Percentiles rank a stretch among this genome's conserved stretches.
phyloP scores from a whole-genome alignment of 495 filamentous ascomycete genomes.

The Oidiodendron maius region DNA sequence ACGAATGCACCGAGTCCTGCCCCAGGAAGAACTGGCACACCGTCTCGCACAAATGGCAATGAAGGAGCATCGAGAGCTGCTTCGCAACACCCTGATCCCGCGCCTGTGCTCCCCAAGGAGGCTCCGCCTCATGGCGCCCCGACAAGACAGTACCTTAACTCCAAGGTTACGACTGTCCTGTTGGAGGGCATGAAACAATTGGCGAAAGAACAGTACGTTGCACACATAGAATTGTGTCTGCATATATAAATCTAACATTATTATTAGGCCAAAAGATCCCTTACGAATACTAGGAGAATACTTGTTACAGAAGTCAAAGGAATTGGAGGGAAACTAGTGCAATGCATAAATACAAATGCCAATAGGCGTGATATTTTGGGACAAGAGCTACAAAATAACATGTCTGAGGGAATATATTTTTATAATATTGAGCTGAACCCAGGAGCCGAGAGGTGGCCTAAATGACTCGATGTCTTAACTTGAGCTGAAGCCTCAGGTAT shows the following conservation, averaged over 20 bases:
- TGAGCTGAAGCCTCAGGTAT: too few relatives aligned
- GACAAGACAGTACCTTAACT: constrained; percentile 82
- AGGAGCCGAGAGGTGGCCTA: too few relatives aligned
- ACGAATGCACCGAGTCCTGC: constrained; percentile 21
- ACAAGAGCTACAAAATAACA: too few relatives aligned
- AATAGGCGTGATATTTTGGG: too few relatives aligned
- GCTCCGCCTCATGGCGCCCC: constrained; percentile 71
- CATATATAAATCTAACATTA: constrained; percentile 3
- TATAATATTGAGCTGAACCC: too few relatives aligned
- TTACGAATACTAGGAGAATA: constrained; percentile 82
- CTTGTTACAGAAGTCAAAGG: constrained; percentile 73
- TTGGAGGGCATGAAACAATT: constrained; percentile 91
- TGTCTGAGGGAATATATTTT: too few relatives aligned
- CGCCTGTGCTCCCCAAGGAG: constrained; percentile 42
- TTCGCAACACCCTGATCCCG: constrained; percentile 44
- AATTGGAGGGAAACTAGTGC: constrained; percentile 47
- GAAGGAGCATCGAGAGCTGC: constrained; percentile 30
- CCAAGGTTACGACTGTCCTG: constrained; percentile 75
- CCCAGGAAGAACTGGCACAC: constrained; percentile 21
- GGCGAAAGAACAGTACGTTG: constrained; percentile 72
- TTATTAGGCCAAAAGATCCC: constrained; percentile 68
- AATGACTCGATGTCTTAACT: too few relatives aligned
- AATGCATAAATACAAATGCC: not conserved
- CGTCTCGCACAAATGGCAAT: constrained; percentile 18
- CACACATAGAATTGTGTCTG: not conserved